Base-by-base conservation (phyloP, 2,329 filamentous ascomycete genomes). In the Sporothrix sp. region DNA sequence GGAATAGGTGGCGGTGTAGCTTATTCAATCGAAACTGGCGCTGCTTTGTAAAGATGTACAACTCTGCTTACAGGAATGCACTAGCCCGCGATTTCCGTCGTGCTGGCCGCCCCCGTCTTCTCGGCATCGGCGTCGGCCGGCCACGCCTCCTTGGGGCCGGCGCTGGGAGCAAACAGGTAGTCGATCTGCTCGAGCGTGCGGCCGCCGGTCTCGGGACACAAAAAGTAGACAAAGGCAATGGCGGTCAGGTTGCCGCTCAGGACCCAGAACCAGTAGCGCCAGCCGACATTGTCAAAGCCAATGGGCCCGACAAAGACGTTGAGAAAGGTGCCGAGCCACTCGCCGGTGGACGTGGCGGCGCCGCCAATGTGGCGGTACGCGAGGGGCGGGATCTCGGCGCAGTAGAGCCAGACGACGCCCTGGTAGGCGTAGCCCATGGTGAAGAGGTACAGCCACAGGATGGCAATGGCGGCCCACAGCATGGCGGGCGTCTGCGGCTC, bases 281-380 rank as follows among this genome's bases (percentile, higher is more conserved):
- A 50, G 18, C 47, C 47, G n/a, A n/a, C n/a, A 8, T 27, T 32
- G n/a, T 43, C 47, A 13, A 50, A 25, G 3, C 47, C 47, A 28
- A 50, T 50, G 9, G 37, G 37, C 1, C 37, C 37, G n/a, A 27
- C 47, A 28, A 50, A 50, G 14, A 50, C 47, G 28, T 23, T 50
- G 13, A 50, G 5, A 10, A 50, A 50, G 18, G 28, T 25, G 10
- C 16, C 16, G 4, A 50, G 37, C 38, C 47, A 50, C 16, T 50
- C 47, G n/a, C 47, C 47, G 5, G 28, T 33, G 4, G 47, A 50
- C 10, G 18, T 27, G 7, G 28, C 27, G 4, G 47, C 47, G 20
- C 37, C 47, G 37, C 37, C 36, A 11, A 50, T 25, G 30, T 50
- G 47, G n/a, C 47, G 36, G 38, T 43, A 50, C 32, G 25, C 37